Percentiles rank a stretch among this genome's conserved stretches.
Evolutionary conservation across 2,329 filamentous ascomycete genomes (phyloP).

Genomic region (Aspergillus versicolor): DNA sequence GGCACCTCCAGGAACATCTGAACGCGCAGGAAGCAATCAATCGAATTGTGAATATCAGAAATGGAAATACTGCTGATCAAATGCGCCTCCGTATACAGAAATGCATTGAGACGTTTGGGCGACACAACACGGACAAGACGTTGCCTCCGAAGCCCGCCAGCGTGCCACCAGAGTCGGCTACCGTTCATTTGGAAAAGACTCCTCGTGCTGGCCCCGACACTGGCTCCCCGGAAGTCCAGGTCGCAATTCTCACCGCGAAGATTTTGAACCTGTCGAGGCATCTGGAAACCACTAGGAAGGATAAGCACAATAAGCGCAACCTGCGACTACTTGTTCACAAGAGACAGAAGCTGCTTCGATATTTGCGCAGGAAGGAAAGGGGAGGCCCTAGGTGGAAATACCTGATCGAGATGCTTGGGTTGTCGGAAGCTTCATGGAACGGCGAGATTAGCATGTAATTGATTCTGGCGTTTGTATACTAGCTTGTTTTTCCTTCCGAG

Average conservation of each 20-base stretch:
- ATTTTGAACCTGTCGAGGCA: constrained; percentile 77
- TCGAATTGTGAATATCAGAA: constrained; percentile 75
- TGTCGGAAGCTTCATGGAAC: constrained; percentile 87
- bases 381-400: constrained; percentile 88
- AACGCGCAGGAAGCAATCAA: constrained; percentile 73
- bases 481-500: constrained; percentile 9
- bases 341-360: constrained; percentile 82
- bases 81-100: constrained; percentile 79
- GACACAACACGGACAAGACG: constrained; percentile 77
- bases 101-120: constrained; percentile 83
- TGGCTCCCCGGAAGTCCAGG: constrained; percentile 95
- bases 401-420: constrained; percentile 76
- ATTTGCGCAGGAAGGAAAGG: constrained; percentile 84
- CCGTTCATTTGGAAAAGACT: constrained; percentile 45
- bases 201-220: constrained; percentile 86
- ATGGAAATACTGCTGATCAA: constrained; percentile 74
- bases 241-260: constrained; percentile 91
- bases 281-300: constrained; percentile 70
- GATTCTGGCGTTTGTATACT: constrained; percentile 17
- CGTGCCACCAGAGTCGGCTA: constrained; percentile 44
- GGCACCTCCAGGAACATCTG: constrained; percentile 58
- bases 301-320: constrained; percentile 94
- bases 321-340: constrained; percentile 80
- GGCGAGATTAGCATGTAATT: constrained; percentile 75
- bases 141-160: constrained; percentile 61